phyloP scores from a whole-genome alignment of 2,329 filamentous ascomycete species.

The Macroventuria anomochaeta region DNA sequence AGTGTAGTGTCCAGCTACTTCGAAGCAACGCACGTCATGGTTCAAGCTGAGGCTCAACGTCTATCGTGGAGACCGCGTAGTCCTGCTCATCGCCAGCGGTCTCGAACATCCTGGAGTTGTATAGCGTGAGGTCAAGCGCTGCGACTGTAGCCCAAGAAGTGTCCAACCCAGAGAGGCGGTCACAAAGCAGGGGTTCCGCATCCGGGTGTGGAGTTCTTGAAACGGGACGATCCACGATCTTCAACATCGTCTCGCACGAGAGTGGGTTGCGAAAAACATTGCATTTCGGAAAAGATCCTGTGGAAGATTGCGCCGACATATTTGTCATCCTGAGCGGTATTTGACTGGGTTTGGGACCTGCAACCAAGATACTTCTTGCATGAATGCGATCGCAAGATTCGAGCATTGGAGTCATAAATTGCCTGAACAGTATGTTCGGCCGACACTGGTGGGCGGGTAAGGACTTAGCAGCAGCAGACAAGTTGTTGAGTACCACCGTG shows the following conservation, averaged over 20 bases:
- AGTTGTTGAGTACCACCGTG: slow-evolving; percentile 6
- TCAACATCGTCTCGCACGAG: slow-evolving; percentile 16
- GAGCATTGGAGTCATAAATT: slow-evolving; percentile 1
- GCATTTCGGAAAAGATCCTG: background rate
- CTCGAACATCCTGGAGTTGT: slow-evolving; percentile 1
- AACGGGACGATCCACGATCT: slow-evolving; percentile 31
- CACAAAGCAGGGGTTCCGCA: slow-evolving; percentile 21
- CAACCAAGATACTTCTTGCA: slow-evolving; percentile 5
- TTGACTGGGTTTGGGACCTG: background rate
- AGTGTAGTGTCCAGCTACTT: background rate
- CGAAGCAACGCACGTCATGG: slow-evolving; percentile 15
- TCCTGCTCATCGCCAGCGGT: background rate
- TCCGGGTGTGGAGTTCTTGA: slow-evolving; percentile 20
- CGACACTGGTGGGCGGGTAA: background rate
- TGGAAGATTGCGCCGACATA: background rate
- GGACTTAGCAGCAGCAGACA: background rate
- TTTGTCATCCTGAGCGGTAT: slow-evolving; percentile 4
- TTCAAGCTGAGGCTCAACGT: slow-evolving; percentile 5
- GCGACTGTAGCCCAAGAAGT: background rate
- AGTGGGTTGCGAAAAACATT: slow-evolving; percentile 6
- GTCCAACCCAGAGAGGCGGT: background rate
- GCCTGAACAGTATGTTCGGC: background rate
- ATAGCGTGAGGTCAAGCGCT: slow-evolving; percentile 1
- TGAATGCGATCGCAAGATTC: background rate
- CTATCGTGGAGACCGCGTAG: background rate